A percentile compares a stretch with the other conserved stretches of the same genome.
These are phyloP conservation scores for Cercospora sp. DNA, from an alignment of 2,329 filamentous ascomycete genomes.

Conservation along the genomic window DNA sequence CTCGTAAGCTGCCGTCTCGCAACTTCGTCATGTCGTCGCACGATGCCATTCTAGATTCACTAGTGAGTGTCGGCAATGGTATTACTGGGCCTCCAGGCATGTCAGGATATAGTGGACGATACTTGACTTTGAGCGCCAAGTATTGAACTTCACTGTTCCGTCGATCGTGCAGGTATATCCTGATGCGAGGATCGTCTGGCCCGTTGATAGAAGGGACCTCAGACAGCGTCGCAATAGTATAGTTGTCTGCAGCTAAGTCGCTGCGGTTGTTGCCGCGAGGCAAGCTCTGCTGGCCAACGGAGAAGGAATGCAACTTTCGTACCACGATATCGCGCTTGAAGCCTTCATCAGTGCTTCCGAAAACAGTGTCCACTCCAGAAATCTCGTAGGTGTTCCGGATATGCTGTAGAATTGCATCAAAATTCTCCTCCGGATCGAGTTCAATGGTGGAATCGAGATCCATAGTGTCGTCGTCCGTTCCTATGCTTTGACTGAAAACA, in stretches of 20 bases:
- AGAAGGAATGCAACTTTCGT: conserved; percentile 36
- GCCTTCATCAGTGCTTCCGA: conserved; percentile 36
- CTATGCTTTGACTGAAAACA: conserved; percentile 37
- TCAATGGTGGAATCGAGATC: conserved; percentile 37
- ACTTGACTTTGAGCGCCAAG: conserved; percentile 31
- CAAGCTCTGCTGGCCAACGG: conserved; percentile 18
- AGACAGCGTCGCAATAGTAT: conserved; percentile 26
- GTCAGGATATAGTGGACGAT: conserved; percentile 32
- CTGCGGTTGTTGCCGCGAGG: background rate
- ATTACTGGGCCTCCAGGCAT: conserved; percentile 16
- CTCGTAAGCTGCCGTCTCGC: conserved; percentile 19
- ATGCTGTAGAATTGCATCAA: conserved; percentile 33
- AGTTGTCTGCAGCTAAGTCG: background rate
- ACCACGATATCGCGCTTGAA: conserved; percentile 39
- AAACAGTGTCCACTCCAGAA: conserved; percentile 35
- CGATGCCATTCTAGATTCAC: conserved; percentile 20
- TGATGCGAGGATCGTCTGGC: conserved; percentile 26
- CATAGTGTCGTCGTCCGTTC: conserved; percentile 37
- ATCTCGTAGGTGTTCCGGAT: conserved; percentile 36
- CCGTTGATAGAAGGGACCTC: conserved; percentile 19
- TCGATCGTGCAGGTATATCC: conserved; percentile 35
- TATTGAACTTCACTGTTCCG: conserved; percentile 26
- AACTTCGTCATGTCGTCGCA: conserved; percentile 33
- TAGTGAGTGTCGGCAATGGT: conserved; percentile 31
- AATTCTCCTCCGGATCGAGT: conserved; percentile 31